A percentile compares a stretch with the other conserved stretches of the same genome.
Conservation (phyloP, 306 rosid species). For the Vicia villosa region DNA sequence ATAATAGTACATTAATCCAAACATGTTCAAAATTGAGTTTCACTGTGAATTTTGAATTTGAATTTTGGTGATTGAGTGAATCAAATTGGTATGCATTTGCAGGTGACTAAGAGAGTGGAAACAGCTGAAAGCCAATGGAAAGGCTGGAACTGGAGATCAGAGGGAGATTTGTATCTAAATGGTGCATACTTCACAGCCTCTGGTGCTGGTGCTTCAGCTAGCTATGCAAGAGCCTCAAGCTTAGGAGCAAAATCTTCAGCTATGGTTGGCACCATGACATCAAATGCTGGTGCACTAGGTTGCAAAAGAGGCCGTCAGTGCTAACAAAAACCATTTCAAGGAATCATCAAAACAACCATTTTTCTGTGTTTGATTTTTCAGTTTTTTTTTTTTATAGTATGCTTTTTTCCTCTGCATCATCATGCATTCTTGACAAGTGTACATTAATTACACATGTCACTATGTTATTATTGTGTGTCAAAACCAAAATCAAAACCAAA, state of each 20-base stretch:
- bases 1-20: not conserved
- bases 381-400: conserved; percentile 43
- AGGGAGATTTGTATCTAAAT: conserved; percentile 80
- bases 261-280: conserved; percentile 88
- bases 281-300: conserved; percentile 73
- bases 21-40: not conserved
- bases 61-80: conserved; percentile 9
- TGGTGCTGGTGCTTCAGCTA: conserved; percentile 95
- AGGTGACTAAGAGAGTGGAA: conserved; percentile 97
- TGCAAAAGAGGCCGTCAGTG: conserved; percentile 83
- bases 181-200: conserved; percentile 97
- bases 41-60: no score
- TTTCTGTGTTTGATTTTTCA: conserved; percentile 40
- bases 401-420: conserved; percentile 27
- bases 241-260: conserved; percentile 96
- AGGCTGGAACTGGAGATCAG: conserved; percentile 97
- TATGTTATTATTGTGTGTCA: conserved; percentile 48
- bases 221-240: conserved; percentile 98
- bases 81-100: conserved; percentile 4
- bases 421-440: conserved; percentile 74
- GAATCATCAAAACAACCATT: conserved; percentile 27
- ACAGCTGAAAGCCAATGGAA: conserved; percentile 67
- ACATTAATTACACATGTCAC: conserved; percentile 80
- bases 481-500: conserved; percentile 41
- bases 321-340: conserved; percentile 49